Percentiles rank a stretch among this genome's conserved stretches.
Evolutionary conservation across 2,329 filamentous ascomycete species (phyloP).

Genomic region (Nothomitra cinnamomea): DNA sequence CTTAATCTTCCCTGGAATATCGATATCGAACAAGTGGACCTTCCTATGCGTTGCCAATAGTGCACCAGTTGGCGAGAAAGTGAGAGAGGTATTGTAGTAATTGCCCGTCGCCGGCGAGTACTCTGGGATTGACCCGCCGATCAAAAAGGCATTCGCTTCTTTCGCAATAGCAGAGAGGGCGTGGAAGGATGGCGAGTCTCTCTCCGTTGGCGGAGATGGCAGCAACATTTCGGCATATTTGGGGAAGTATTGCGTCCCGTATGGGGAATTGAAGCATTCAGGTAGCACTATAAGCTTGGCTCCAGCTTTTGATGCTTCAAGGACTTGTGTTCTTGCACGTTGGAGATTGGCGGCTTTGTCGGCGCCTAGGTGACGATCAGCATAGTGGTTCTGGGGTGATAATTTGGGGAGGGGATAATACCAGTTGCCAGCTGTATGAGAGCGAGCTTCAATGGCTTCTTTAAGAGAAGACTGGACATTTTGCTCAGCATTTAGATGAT

Average conservation of each 20-base stretch:
- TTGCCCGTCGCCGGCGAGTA: conserved; percentile 45
- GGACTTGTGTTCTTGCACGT: conserved; percentile 65
- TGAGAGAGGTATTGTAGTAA: conserved; percentile 82
- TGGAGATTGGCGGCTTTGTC: conserved; percentile 77
- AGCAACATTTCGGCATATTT: conserved; percentile 80
- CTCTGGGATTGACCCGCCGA: conserved; percentile 90
- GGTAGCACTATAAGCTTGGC: conserved; percentile 82
- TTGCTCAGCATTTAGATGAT: no score
- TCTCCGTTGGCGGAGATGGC: conserved; percentile 52
- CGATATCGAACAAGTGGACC: conserved; percentile 92
- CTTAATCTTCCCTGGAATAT: conserved; percentile 79
- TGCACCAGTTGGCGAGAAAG: conserved; percentile 62
- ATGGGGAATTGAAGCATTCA: conserved; percentile 98
- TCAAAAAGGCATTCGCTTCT: conserved; percentile 62
- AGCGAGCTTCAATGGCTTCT: conserved; percentile 62
- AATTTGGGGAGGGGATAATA: conserved; percentile 19
- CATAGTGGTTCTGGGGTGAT: conserved; percentile 10
- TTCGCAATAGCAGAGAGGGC: conserved; percentile 64
- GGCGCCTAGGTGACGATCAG: conserved; percentile 32
- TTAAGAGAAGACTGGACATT: conserved; percentile 33
- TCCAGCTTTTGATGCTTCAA: conserved; percentile 58
- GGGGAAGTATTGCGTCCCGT: conserved; percentile 81
- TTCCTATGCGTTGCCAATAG: conserved; percentile 83
- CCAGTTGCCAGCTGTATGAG: conserved; percentile 67
- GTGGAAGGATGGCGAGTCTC: conserved; percentile 68